phyloP scores from a whole-genome alignment of 495 filamentous ascomycete species.

The Neurospora sp. region DNA sequence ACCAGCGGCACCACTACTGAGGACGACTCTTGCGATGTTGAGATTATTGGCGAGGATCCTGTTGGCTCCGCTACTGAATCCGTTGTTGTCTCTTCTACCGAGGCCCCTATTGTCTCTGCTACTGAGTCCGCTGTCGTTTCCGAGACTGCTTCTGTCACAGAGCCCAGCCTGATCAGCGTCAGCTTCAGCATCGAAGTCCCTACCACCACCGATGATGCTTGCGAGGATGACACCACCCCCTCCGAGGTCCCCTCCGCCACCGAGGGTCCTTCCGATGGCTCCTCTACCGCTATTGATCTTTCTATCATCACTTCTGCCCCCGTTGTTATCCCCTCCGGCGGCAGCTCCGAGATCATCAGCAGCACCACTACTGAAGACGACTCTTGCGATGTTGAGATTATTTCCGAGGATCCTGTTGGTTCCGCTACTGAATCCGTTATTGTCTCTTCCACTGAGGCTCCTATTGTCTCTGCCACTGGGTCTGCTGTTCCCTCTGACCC shows the following conservation, averaged over 20 bases:
- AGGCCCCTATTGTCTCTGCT: neutral
- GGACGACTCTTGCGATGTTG: neutral
- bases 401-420: neutral
- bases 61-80: too few relatives aligned
- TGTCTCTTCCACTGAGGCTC: neutral
- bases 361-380: constrained; percentile 5
- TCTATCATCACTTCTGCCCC: constrained; percentile 1
- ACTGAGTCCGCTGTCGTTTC: neutral
- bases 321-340: neutral
- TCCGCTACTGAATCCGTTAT: too few relatives aligned
- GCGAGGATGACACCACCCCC: neutral
- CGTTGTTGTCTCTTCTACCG: neutral
- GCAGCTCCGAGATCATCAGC: neutral
- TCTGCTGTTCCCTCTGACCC: neutral
- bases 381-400: neutral
- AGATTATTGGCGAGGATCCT: neutral
- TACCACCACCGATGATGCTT: constrained; percentile 1
- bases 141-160: neutral
- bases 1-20: neutral
- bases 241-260: neutral
- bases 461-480: neutral
- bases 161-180: neutral
- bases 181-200: neutral
- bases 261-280: neutral
- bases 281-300: neutral